Conservation (phyloP, 176 grass and related monocot genomes). For the Paspalum vaginatum region DNA sequence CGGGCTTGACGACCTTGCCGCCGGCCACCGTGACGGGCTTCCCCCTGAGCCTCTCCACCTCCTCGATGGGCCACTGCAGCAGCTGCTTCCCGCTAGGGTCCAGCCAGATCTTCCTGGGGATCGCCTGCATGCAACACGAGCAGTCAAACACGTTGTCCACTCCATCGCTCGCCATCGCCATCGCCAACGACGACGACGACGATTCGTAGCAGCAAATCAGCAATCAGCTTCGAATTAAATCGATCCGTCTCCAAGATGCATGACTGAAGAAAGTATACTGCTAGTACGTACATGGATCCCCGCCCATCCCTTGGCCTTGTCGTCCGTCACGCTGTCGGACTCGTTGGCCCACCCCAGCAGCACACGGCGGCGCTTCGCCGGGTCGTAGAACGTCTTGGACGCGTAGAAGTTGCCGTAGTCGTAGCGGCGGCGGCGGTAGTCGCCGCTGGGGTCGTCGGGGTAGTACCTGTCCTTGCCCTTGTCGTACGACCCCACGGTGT, state of each 20-base stretch:
- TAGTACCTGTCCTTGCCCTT: background rate
- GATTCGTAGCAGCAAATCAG: no score
- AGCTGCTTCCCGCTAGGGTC: conserved; percentile 28
- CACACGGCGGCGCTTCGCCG: background rate
- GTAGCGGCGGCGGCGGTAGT: conserved; percentile 26
- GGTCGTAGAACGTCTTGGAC: conserved; percentile 61
- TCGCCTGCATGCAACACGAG: background rate
- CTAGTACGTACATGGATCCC: conserved; percentile 5
- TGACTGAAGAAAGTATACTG: no score
- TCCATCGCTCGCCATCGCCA: background rate
- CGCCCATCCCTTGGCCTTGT: conserved; percentile 21
- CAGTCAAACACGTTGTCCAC: background rate
- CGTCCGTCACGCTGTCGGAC: background rate
- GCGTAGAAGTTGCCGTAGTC: conserved; percentile 89
- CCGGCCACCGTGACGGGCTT: background rate
- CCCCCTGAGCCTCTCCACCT: conserved; percentile 9
- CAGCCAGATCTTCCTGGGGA: conserved; percentile 21
- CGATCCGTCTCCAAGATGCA: no score
- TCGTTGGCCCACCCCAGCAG: conserved; percentile 2
- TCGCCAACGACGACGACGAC: no score
- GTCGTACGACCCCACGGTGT: background rate
- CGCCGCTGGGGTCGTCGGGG: background rate
- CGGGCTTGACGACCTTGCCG: background rate
- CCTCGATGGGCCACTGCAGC: conserved; percentile 26
- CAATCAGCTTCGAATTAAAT: no score